Evolutionary conservation across 2,329 filamentous ascomycete genomes (phyloP), one percentile per base, ranked within the genome.

Genomic region (Apiospora pterosperma): DNA sequence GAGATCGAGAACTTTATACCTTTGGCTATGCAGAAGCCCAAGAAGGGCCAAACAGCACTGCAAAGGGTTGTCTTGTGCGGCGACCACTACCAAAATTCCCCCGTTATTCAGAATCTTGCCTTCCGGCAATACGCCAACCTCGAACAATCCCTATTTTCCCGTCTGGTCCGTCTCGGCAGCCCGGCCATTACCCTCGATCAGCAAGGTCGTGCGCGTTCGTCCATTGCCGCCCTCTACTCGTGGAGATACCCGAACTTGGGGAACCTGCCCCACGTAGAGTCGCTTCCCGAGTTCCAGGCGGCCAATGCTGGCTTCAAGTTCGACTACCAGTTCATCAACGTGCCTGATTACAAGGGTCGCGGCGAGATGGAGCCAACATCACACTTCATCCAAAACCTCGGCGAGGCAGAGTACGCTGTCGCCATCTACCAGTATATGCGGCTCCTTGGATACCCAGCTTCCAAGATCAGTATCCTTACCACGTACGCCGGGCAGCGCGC

Each of bases 351-450:
- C 81, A 96, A 96, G 77, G 93, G 92, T 39, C 85, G 84, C 64
- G 96, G 96, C 61, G 96, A 99, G 79, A 86, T 88, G 61, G 93
- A 97, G 75, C 96, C 96, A 0, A 92, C 90, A 28, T 92, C 95
- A 25, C 95, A 98, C 78, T 99, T 97, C 76, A 90, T 98, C 63
- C 95, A 98, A 76, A 99, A 99, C 73, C 80, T 98, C 55, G 96
- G 96, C 59, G 96, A 99, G 79, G 96, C 96, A 2, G 96, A 99
- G 79, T 99, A 98, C 75, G 92, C 93, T 2, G 96, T 98, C 31
- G 96, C 96, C 3, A 85, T 99, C 36, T 99, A 90, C 79, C 93
- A 97, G 79, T 99, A 98, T 76, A 98, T 99, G 96, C 90, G 96
- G 23, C 83, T 99, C 23, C 87, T 99, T 5, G 96, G 95, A 21